phyloP scores from a whole-genome alignment of 495 filamentous ascomycete genomes.

The Hypoxylon fragiforme region DNA sequence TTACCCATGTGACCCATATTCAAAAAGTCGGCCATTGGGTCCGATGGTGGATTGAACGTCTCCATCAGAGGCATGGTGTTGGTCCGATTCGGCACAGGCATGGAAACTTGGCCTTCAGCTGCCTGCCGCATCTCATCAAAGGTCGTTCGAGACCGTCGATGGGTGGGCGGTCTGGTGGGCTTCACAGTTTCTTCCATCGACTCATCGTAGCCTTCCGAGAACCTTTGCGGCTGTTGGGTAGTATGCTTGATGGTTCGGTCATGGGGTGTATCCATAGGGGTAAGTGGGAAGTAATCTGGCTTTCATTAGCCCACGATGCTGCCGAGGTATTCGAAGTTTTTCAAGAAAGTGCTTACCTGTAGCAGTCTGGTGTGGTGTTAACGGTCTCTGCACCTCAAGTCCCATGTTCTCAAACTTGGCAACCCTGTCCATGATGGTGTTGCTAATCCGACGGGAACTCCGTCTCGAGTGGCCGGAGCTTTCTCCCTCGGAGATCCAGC shows the following conservation, averaged over 20 bases:
- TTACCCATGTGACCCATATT: constrained; percentile 56
- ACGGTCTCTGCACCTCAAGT: constrained; percentile 51
- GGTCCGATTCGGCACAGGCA: constrained; percentile 39
- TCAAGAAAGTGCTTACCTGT: constrained; percentile 49
- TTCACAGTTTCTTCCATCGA: constrained; percentile 64
- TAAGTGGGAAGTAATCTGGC: constrained; percentile 52
- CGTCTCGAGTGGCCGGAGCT: constrained; percentile 42
- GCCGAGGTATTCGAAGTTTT: no score
- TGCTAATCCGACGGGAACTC: constrained; percentile 53
- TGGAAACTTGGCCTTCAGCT: constrained; percentile 46
- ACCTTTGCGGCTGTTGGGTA: constrained; percentile 43
- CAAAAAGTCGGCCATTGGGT: constrained; percentile 57
- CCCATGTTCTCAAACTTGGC: constrained; percentile 54
- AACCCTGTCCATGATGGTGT: constrained; percentile 56
- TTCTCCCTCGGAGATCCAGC: constrained; percentile 52
- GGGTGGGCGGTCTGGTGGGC: constrained; percentile 40
- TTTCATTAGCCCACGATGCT: neutral
- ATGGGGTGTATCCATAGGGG: constrained; percentile 52
- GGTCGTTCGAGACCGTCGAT: constrained; percentile 33
- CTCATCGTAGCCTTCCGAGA: constrained; percentile 55
- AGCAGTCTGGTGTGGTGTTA: constrained; percentile 61
- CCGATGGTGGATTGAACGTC: constrained; percentile 51
- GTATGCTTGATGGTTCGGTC: constrained; percentile 37
- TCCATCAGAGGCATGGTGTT: constrained; percentile 45
- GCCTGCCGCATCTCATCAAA: constrained; percentile 53